A percentile compares a stretch with the other conserved stretches of the same genome.
These are phyloP conservation scores for Dactylellina sp. DNA, from an alignment of 2,329 filamentous ascomycete species.

Conservation along the genomic window DNA sequence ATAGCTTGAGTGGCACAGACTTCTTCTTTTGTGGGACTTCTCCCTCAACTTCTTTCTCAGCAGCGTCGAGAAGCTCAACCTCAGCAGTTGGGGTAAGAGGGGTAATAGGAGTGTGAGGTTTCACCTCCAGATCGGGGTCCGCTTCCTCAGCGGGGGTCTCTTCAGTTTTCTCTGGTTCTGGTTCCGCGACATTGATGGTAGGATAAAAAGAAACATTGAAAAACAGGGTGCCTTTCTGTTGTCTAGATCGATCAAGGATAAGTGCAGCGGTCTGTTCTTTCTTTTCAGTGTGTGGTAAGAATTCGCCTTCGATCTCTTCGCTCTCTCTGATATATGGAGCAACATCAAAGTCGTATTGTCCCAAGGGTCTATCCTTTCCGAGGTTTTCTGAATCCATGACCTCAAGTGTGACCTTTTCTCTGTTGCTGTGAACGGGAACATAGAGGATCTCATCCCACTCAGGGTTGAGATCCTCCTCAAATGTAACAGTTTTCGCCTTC, in stretches of 20 bases:
- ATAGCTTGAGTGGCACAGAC: slow-evolving; percentile 81
- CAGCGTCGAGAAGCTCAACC: slow-evolving; percentile 66
- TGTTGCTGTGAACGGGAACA: slow-evolving; percentile 84
- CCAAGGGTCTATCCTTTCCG: slow-evolving; percentile 88
- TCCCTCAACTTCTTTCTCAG: slow-evolving; percentile 63
- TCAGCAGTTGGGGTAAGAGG: slow-evolving; percentile 61
- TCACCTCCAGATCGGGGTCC: slow-evolving; percentile 55
- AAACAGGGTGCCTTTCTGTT: slow-evolving; percentile 81
- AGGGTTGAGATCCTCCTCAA: slow-evolving; percentile 93
- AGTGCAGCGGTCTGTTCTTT: slow-evolving; percentile 75
- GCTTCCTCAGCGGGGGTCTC: slow-evolving; percentile 21
- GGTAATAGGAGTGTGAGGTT: slow-evolving; percentile 60
- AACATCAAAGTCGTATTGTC: slow-evolving; percentile 79
- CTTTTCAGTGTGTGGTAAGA: slow-evolving; percentile 81
- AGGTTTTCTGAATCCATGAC: slow-evolving; percentile 97
- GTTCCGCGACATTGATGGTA: slow-evolving; percentile 85
- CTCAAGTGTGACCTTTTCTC: slow-evolving; percentile 87
- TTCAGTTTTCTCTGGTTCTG: slow-evolving; percentile 81
- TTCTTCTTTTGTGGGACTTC: slow-evolving; percentile 66
- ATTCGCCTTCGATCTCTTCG: slow-evolving; percentile 77
- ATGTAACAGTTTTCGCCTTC: slow-evolving; percentile 92
- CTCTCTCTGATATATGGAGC: slow-evolving; percentile 82
- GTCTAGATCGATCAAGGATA: slow-evolving; percentile 77
- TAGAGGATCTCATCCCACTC: slow-evolving; percentile 97
- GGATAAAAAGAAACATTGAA: slow-evolving; percentile 93